A percentile compares a stretch with the other conserved stretches of the same genome.
Evolutionary conservation across 768 basidiomycete genomes (phyloP).

Genomic region (Agrocybe chaxingu): DNA sequence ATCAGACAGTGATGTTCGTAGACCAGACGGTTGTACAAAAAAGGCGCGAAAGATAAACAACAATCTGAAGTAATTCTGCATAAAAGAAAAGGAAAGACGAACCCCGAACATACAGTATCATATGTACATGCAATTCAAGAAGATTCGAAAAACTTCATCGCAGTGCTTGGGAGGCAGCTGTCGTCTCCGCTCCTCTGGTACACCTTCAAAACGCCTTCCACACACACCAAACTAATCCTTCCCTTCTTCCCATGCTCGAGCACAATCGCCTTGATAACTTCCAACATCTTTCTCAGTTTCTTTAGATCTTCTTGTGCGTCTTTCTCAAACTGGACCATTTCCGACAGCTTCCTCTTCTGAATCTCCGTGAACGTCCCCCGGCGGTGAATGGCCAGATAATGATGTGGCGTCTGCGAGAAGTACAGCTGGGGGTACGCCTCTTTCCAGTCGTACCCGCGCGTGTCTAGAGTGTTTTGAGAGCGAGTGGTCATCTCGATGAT

Average conservation of each 20-base stretch:
- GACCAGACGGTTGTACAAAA: too few relatives aligned
- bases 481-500: slow-evolving; percentile 48
- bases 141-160: slow-evolving; percentile 30
- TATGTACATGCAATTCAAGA: background rate
- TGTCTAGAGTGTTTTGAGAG: slow-evolving; percentile 23
- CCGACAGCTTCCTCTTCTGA: slow-evolving; percentile 43
- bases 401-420: slow-evolving; percentile 63
- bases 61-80: too few relatives aligned
- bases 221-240: slow-evolving; percentile 54
- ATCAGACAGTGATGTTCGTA: too few relatives aligned
- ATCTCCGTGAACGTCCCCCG: slow-evolving; percentile 50
- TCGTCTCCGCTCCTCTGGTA: slow-evolving; percentile 43
- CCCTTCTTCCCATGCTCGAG: slow-evolving; percentile 49
- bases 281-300: slow-evolving; percentile 35
- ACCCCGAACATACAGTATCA: background rate
- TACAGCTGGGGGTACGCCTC: slow-evolving; percentile 65
- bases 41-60: too few relatives aligned
- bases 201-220: slow-evolving; percentile 41
- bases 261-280: slow-evolving; percentile 45
- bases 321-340: slow-evolving; percentile 29
- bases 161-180: slow-evolving; percentile 43
- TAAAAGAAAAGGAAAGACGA: too few relatives aligned
- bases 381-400: slow-evolving; percentile 57
- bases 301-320: slow-evolving; percentile 32
- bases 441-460: slow-evolving; percentile 44